Conservation (phyloP, 352 stramenopile genomes). For the Phytopythium oedochilum region DNA sequence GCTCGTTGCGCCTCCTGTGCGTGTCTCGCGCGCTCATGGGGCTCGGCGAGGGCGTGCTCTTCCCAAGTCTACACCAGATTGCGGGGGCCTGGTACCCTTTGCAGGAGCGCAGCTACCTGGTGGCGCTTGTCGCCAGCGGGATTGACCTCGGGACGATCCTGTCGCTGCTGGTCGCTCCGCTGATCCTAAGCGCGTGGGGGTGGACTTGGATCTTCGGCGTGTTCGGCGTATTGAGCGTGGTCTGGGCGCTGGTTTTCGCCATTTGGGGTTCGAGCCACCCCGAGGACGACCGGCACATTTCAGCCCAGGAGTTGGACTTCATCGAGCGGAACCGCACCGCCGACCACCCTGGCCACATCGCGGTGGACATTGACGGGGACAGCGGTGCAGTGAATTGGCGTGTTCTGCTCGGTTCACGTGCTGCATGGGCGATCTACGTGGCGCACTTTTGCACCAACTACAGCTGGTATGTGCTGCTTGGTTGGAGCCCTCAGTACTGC, state of each 20-base stretch:
- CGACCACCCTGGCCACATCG: slow-evolving; percentile 31
- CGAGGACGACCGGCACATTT: slow-evolving; percentile 60
- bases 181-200: slow-evolving; percentile 52
- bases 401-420: slow-evolving; percentile 53
- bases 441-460: slow-evolving; percentile 88
- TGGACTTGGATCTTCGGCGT: slow-evolving; percentile 77
- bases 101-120: slow-evolving; percentile 75
- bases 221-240: slow-evolving; percentile 73
- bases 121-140: slow-evolving; percentile 70
- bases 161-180: slow-evolving; percentile 67
- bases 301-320: slow-evolving; percentile 43
- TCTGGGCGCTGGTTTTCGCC: slow-evolving; percentile 64
- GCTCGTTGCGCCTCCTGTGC: slow-evolving; percentile 49
- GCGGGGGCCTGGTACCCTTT: slow-evolving; percentile 81
- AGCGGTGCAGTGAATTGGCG: slow-evolving; percentile 71
- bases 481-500: slow-evolving; percentile 89
- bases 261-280: slow-evolving; percentile 58
- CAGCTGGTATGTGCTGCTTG: slow-evolving; percentile 83
- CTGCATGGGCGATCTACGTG: slow-evolving; percentile 82
- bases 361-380: slow-evolving; percentile 33
- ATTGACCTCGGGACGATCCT: slow-evolving; percentile 80
- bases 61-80: slow-evolving; percentile 87
- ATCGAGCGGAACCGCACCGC: slow-evolving; percentile 63
- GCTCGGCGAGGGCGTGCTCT: slow-evolving; percentile 82
- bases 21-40: slow-evolving; percentile 80